Evolutionary conservation across 2,329 filamentous ascomycete genomes (phyloP).

Genomic region (Aspergillus fischeri): DNA sequence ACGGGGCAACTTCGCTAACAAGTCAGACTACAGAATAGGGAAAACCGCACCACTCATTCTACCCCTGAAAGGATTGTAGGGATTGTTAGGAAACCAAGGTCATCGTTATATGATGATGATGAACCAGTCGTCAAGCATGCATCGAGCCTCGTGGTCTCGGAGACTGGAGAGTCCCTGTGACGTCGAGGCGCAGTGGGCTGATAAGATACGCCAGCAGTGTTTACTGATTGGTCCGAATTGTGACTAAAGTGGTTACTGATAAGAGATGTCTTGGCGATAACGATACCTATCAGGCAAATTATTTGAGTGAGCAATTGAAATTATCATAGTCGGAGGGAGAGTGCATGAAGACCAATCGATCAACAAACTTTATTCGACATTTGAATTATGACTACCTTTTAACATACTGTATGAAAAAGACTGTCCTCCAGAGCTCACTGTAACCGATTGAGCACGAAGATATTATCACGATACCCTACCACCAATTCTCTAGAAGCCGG

Average conservation of each 20-base stretch:
- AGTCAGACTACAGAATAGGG: background rate
- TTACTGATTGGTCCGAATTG: conserved; percentile 14
- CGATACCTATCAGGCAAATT: background rate
- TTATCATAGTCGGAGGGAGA: background rate
- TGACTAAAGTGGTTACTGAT: conserved; percentile 25
- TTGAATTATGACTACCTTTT: background rate
- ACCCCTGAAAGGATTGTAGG: background rate
- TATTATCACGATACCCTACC: background rate
- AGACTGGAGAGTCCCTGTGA: conserved; percentile 1
- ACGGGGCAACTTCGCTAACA: background rate
- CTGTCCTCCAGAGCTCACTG: background rate
- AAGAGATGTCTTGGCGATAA: conserved; percentile 11
- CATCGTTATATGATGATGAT: background rate
- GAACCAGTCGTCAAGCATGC: background rate
- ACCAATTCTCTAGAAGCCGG: background rate
- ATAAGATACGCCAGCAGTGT: conserved; percentile 23
- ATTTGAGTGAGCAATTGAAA: background rate
- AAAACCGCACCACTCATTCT: background rate
- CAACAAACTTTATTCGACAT: background rate
- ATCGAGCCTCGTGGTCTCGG: background rate
- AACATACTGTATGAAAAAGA: background rate
- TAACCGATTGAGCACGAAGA: background rate
- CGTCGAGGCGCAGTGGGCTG: conserved; percentile 16
- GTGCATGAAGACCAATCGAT: background rate
- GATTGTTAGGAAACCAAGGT: background rate